Conservation (phyloP, 805 yeast species). For the Saccharomycopsis lassenensis region DNA sequence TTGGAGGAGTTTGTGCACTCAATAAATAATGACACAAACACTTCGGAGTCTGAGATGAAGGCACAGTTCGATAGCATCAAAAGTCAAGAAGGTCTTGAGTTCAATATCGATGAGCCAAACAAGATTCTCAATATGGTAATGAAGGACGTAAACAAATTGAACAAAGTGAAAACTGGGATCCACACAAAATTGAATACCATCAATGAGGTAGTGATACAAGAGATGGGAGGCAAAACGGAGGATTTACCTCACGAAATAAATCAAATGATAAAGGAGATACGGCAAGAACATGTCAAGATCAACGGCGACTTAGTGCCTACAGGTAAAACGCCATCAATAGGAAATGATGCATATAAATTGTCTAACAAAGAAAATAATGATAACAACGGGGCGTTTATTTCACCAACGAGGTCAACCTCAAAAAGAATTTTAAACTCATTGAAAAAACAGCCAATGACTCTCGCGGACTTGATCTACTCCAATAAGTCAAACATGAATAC, state of each 20-base stretch:
- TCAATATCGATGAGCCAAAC: no score
- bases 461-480: constrained; percentile 2
- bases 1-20: no score
- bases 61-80: no score
- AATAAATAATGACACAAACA: no score
- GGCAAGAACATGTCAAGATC: constrained; percentile 21
- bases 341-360: not conserved
- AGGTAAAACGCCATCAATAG: constrained; percentile 23
- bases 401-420: constrained; percentile 14
- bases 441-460: constrained; percentile 4
- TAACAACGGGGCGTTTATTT: not conserved
- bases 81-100: no score
- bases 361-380: not conserved
- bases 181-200: constrained; percentile 6
- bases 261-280: constrained; percentile 20
- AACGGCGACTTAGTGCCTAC: constrained; percentile 22
- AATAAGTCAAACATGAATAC: no score
- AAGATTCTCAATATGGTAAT: not conserved
- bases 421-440: constrained; percentile 10
- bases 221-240: constrained; percentile 14
- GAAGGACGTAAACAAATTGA: constrained; percentile 2
- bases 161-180: constrained; percentile 3
- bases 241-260: constrained; percentile 10
- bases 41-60: no score
- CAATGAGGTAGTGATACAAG: constrained; percentile 14